These are phyloP conservation scores for Pisolithus orientalis DNA, from an alignment of 768 basidiomycete species.

Conservation along the genomic window DNA sequence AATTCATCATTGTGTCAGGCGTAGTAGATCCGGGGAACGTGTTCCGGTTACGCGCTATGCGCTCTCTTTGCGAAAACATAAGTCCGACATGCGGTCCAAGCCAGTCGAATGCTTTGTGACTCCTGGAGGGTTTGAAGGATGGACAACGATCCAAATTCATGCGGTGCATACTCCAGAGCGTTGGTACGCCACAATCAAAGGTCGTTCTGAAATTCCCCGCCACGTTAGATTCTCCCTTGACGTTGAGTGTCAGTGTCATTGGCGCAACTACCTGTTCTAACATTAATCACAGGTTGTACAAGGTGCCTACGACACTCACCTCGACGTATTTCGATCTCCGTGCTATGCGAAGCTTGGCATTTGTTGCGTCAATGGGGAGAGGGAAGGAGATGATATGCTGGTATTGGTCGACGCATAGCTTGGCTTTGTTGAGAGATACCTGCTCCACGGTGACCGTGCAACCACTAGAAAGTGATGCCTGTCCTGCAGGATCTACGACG, in stretches of 20 bases:
- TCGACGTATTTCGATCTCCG: conserved; percentile 49
- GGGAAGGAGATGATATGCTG: conserved; percentile 32
- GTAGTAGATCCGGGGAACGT: background rate
- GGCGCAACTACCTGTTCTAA: conserved; percentile 21
- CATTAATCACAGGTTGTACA: background rate
- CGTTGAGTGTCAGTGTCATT: conserved; percentile 8
- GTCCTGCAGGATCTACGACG: conserved; percentile 15
- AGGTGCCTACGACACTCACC: conserved; percentile 5
- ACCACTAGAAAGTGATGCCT: conserved; percentile 12
- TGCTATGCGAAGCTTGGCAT: conserved; percentile 21
- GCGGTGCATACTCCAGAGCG: conserved; percentile 34
- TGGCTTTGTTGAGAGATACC: background rate
- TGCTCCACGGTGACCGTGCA: conserved; percentile 15
- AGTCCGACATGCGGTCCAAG: conserved; percentile 25
- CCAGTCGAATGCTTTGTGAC: conserved; percentile 23
- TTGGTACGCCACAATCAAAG: conserved; percentile 7
- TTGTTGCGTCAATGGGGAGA: conserved; percentile 35
- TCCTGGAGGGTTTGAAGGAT: conserved; percentile 16
- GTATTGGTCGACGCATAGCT: conserved; percentile 12
- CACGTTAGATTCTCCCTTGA: conserved; percentile 12
- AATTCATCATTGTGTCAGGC: conserved; percentile 15
- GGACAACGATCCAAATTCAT: conserved; percentile 33
- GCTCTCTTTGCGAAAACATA: conserved; percentile 30
- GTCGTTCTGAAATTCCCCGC: conserved; percentile 26
- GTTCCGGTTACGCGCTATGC: background rate